Evolutionary conservation across 306 rosid genomes (phyloP).

Genomic region (Cicer arietinum): DNA sequence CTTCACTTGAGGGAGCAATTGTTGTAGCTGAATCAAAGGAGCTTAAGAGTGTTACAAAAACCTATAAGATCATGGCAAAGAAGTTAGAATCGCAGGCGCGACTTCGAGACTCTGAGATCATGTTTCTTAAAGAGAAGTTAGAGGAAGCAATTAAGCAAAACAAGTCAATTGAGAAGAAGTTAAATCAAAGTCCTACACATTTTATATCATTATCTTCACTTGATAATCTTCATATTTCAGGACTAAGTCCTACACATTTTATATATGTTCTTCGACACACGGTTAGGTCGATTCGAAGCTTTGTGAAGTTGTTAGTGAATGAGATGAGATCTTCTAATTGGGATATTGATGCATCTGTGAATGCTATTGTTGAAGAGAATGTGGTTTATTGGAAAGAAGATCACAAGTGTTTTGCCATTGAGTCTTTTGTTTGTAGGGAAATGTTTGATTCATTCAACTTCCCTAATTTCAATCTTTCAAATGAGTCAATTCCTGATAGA

Average conservation of each 20-base stretch:
- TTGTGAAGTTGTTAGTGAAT: constrained; percentile 62
- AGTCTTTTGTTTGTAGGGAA: constrained; percentile 76
- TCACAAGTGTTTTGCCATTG: constrained; percentile 77
- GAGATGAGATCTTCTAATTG: constrained; percentile 77
- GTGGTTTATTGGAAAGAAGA: constrained; percentile 64
- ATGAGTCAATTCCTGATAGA: constrained; percentile 49
- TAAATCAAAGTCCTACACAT: constrained; percentile 59
- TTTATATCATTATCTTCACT: constrained; percentile 44
- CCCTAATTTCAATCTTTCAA: constrained; percentile 65
- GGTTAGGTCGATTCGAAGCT: constrained; percentile 61
- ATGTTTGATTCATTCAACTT: constrained; percentile 76
- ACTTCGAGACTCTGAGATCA: constrained; percentile 68
- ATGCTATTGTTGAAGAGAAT: constrained; percentile 56
- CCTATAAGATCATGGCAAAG: constrained; percentile 61
- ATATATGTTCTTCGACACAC: constrained; percentile 63
- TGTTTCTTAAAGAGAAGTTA: constrained; percentile 69
- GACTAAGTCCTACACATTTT: constrained; percentile 69
- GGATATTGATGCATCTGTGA: constrained; percentile 70
- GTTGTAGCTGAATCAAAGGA: constrained; percentile 71
- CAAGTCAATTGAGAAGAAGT: constrained; percentile 64
- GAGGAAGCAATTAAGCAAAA: constrained; percentile 65
- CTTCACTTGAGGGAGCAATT: constrained; percentile 64
- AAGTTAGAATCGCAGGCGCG: constrained; percentile 68
- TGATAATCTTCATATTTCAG: constrained; percentile 69
- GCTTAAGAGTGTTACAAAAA: constrained; percentile 63